A percentile compares a stretch with the other conserved stretches of the same genome.
phyloP scores from a whole-genome alignment of 257 asterid genomes.

The Lycium barbarum region DNA sequence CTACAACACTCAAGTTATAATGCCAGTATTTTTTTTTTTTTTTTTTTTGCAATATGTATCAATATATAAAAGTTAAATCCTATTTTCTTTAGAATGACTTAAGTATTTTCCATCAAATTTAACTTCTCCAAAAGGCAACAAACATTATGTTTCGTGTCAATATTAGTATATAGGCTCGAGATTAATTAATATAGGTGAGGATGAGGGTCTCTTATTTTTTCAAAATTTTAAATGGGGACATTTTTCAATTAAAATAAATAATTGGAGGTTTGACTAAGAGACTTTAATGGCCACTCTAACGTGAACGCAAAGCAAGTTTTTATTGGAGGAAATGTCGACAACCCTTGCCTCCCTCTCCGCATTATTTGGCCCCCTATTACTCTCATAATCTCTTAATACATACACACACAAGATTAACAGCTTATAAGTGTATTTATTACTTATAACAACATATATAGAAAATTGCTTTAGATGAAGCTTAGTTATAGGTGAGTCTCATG shows the following conservation, averaged over 20 bases:
- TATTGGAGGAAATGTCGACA: conserved; percentile 43
- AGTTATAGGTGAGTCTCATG: conserved; percentile 28
- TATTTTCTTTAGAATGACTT: no score
- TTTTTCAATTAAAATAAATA: conserved; percentile 14
- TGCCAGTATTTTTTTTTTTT: neutral
- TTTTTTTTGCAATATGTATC: no score
- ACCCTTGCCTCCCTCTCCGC: conserved; percentile 44
- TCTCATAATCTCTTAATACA: neutral
- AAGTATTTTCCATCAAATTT: no score
- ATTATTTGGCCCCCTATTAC: conserved; percentile 38
- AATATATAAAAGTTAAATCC: neutral
- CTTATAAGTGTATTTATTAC: neutral
- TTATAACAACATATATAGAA: neutral
- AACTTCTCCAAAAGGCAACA: neutral
- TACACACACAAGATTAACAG: neutral
- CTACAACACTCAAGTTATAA: no score
- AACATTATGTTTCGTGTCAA: neutral
- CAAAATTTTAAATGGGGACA: neutral
- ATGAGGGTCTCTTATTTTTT: neutral
- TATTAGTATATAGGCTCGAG: neutral
- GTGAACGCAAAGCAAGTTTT: conserved; percentile 48
- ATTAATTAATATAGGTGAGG: neutral
- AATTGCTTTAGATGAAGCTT: neutral
- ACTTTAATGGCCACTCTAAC: conserved; percentile 31
- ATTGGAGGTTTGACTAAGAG: conserved; percentile 38